Base-by-base conservation (phyloP, 768 basidiomycete species). In the Pleurotus platypus region DNA sequence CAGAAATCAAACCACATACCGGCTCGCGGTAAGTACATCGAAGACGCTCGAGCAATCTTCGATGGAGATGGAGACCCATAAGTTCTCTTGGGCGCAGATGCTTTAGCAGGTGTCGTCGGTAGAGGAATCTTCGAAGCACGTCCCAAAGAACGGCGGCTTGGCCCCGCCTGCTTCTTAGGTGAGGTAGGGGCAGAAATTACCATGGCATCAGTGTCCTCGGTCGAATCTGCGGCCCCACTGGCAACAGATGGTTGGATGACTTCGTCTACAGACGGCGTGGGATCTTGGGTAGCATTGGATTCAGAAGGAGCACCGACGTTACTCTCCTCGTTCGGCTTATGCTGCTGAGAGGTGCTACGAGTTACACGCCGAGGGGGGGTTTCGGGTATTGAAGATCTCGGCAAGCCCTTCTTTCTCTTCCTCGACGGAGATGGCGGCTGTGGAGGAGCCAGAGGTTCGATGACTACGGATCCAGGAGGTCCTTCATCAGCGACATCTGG, bases 271-370 rank as follows among this genome's bases (percentile, higher is more conserved):
- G 30, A 35, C 30, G 7, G 11, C 9, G 30, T 9, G 2, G 30
- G 11, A 11, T 35, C 30, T 9, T 35, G 30, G 30, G 30, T 8
- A 35, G 30, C 11, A 3, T 26, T 26, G 24, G 24, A 26, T 26
- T 26, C 24, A 26, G 5, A 15, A 53, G 24, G 64, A 58, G 40
- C 65, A 65, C 37, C 60, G 46, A 16, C 60, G 63, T 65, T 43
- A 46, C 39, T 60, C 62, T 67, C 69, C 57, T 66, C 61, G 62
- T 65, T 43, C 45, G 30, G 61, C 61, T 67, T 69, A 58, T 66
- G 63, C 59, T 62, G 70, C 13, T 61, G 65, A 9, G 73, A 71
- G 4, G 59, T 59, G 57, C 76, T 76, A 39, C 76, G 70, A 11
- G 76, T 75, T 26, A 74, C 66, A 18, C 74, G 70, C 53, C 57